Percentiles rank a stretch among this genome's conserved stretches.
phyloP scores from a whole-genome alignment of 2,329 filamentous ascomycete genomes.

The Colletotrichum truncatum region DNA sequence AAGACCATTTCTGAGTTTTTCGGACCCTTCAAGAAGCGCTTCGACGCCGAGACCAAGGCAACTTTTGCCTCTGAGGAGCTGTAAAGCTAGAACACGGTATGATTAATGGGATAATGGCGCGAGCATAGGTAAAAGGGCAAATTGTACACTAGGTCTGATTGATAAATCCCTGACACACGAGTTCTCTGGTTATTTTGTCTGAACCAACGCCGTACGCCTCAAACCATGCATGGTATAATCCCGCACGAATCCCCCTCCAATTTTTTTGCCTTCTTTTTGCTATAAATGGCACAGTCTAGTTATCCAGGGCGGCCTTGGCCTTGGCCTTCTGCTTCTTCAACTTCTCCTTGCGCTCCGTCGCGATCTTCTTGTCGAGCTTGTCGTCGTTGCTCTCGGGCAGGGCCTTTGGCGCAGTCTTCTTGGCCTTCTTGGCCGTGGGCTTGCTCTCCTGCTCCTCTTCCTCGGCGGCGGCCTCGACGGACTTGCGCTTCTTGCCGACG shows the following conservation, averaged over 20 bases:
- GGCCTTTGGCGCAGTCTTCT: slow-evolving; percentile 34
- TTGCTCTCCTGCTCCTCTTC: slow-evolving; percentile 46
- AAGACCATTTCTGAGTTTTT: slow-evolving; percentile 75
- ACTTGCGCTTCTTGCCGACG: slow-evolving; percentile 73
- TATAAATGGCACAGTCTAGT: slow-evolving; percentile 37
- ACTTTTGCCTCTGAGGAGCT: slow-evolving; percentile 45
- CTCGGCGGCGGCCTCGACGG: slow-evolving; percentile 42
- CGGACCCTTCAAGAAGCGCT: slow-evolving; percentile 58
- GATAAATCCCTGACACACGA: slow-evolving; percentile 14
- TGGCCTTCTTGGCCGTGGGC: slow-evolving; percentile 51
- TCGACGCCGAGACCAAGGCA: slow-evolving; percentile 36
- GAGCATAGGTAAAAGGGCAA: slow-evolving; percentile 1
- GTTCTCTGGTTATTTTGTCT: slow-evolving; percentile 24
- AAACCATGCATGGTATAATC: slow-evolving; percentile 33
- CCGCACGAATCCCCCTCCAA: slow-evolving; percentile 18
- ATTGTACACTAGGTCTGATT: slow-evolving; percentile 28
- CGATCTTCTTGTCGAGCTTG: slow-evolving; percentile 66
- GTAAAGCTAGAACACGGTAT: slow-evolving; percentile 34
- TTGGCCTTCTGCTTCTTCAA: slow-evolving; percentile 68
- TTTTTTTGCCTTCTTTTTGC: not conserved
- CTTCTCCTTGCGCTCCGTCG: slow-evolving; percentile 62
- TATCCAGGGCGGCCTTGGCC: slow-evolving; percentile 61
- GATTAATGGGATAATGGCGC: not conserved
- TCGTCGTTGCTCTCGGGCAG: slow-evolving; percentile 57
- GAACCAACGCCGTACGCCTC: slow-evolving; percentile 33